Percentiles rank a stretch among this genome's conserved stretches.
phyloP scores from a whole-genome alignment of 208 protist genomes.

The Crithidia expoeki region DNA sequence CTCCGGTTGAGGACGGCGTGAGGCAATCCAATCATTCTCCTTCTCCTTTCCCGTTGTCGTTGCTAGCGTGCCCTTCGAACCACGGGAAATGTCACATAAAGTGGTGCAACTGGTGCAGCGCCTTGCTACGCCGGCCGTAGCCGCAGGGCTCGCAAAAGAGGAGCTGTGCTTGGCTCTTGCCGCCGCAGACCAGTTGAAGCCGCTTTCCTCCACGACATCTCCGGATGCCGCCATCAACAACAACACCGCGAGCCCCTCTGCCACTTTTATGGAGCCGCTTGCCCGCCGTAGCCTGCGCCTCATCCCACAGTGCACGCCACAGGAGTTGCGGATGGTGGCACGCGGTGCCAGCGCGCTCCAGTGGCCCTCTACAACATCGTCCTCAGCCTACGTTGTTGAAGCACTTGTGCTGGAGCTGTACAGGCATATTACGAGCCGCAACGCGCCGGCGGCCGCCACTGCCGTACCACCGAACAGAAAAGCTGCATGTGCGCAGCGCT shows the following conservation, averaged over 20 bases:
- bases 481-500: too few species aligned
- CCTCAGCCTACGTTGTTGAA: conserved; percentile 34
- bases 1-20: too few species aligned
- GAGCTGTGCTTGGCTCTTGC: conserved; percentile 75
- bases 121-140: conserved; percentile 27
- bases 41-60: conserved; percentile 1
- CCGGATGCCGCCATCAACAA: neutral
- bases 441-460: too few species aligned
- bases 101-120: conserved; percentile 33
- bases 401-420: conserved; percentile 45
- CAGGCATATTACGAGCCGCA: conserved; percentile 1
- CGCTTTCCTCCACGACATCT: neutral
- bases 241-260: neutral
- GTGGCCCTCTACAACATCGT: conserved; percentile 20
- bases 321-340: conserved; percentile 71
- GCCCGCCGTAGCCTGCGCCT: conserved; percentile 35
- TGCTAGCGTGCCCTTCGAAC: neutral
- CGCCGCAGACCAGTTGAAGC: conserved; percentile 47
- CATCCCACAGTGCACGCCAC: conserved; percentile 45
- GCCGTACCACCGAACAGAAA: too few species aligned
- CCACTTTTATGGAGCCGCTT: conserved; percentile 11
- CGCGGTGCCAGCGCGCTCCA: conserved; percentile 49
- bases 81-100: conserved; percentile 8
- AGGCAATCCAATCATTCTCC: too few species aligned
- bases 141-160: conserved; percentile 31